These are phyloP conservation scores for Pisolithus orientalis DNA, from an alignment of 768 basidiomycete species.

Conservation along the genomic window DNA sequence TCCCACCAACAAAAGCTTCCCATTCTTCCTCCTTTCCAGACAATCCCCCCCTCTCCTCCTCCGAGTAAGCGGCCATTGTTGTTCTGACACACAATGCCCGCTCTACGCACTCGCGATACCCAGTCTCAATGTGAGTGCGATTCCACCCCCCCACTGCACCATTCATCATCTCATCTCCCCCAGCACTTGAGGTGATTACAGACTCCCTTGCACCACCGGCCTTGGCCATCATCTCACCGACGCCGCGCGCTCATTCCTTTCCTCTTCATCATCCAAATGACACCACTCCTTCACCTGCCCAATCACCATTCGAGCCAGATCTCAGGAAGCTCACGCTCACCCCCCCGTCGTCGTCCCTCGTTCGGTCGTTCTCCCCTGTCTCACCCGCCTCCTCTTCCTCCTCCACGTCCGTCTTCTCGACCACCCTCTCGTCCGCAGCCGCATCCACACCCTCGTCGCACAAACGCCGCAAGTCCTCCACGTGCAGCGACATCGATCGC, in stretches of 20 bases:
- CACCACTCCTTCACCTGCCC: conserved; percentile 57
- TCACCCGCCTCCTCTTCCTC: conserved; percentile 29
- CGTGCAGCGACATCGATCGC: conserved; percentile 44
- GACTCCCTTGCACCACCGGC: conserved; percentile 52
- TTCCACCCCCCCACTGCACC: neutral
- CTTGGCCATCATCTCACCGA: conserved; percentile 53
- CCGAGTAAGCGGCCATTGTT: conserved; percentile 25
- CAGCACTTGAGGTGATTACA: conserved; percentile 74
- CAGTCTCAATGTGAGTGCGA: conserved; percentile 40
- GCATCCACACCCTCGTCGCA: conserved; percentile 30
- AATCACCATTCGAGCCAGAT: conserved; percentile 71
- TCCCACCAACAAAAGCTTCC: conserved; percentile 29
- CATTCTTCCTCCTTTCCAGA: conserved; percentile 11
- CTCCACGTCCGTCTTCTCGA: conserved; percentile 35
- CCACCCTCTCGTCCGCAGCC: conserved; percentile 32
- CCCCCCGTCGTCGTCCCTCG: conserved; percentile 35
- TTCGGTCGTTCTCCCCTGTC: conserved; percentile 39
- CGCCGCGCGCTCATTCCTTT: conserved; percentile 47
- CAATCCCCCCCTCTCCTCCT: conserved; percentile 14
- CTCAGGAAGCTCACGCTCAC: conserved; percentile 40
- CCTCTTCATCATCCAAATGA: conserved; percentile 31
- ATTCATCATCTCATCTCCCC: conserved; percentile 10
- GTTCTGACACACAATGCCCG: conserved; percentile 52
- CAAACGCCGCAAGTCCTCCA: conserved; percentile 48
- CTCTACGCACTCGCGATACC: conserved; percentile 74